Evolutionary conservation across 192 early-diverging fungal genomes (phyloP).

Genomic region (Phlyctochytrium bullatum): DNA sequence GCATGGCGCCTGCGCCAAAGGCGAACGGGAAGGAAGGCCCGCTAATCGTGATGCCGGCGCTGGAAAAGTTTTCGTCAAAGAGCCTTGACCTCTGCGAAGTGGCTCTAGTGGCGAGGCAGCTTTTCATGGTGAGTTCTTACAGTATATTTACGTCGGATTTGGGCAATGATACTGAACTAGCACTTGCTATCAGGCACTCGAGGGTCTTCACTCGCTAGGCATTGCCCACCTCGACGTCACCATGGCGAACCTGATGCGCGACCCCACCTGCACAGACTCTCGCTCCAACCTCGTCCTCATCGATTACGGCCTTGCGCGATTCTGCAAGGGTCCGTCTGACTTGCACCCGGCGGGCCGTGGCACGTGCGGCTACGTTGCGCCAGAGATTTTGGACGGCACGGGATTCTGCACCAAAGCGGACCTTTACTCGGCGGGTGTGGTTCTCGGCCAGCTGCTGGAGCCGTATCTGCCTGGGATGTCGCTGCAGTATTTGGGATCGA

Average conservation of each 20-base stretch:
- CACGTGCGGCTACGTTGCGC: constrained; percentile 72
- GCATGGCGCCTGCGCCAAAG: too few species aligned
- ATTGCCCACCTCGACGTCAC: constrained; percentile 71
- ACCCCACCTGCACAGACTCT: not conserved
- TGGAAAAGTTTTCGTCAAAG: not conserved
- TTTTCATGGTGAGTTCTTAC: constrained; percentile 12
- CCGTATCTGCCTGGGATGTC: constrained; percentile 61
- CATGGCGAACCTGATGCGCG: constrained; percentile 58
- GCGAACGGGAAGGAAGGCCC: too few species aligned
- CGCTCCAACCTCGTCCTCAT: constrained; percentile 56
- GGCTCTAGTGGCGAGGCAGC: constrained; percentile 5
- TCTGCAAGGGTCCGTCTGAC: not conserved
- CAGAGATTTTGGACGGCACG: constrained; percentile 24
- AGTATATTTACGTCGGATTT: not conserved
- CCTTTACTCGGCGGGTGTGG: constrained; percentile 66
- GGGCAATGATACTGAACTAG: not conserved
- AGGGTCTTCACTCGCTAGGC: constrained; percentile 55
- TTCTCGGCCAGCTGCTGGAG: constrained; percentile 74
- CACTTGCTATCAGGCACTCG: constrained; percentile 45
- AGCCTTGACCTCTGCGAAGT: constrained; percentile 14
- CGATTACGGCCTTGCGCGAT: constrained; percentile 71
- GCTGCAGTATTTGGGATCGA: constrained; percentile 68
- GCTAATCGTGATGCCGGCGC: constrained; percentile 29
- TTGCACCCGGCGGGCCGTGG: constrained; percentile 59
- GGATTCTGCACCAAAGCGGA: constrained; percentile 50